Percentiles rank a stretch among this genome's conserved stretches.
Conservation (phyloP, 805 yeast genomes). For the Starmerella riodocensis region DNA sequence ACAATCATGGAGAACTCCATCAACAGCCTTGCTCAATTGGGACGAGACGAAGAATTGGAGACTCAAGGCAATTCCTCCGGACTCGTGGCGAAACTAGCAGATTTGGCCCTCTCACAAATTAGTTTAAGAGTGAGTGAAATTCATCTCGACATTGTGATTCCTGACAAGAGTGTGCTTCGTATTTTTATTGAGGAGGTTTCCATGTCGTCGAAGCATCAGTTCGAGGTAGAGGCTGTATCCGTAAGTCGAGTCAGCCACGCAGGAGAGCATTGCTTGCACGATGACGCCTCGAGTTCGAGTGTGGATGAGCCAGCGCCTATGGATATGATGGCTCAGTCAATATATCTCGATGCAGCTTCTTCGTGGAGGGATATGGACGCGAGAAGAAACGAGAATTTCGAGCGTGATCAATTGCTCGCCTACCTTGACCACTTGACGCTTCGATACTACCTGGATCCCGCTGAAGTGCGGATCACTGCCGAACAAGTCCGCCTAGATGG, state of each 20-base stretch:
- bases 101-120: slow-evolving; percentile 28
- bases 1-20: slow-evolving; percentile 17
- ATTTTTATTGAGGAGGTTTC: slow-evolving; percentile 6
- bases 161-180: neutral
- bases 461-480: slow-evolving; percentile 2
- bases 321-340: slow-evolving; percentile 2
- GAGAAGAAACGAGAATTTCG: no score
- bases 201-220: slow-evolving; percentile 6
- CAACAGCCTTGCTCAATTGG: slow-evolving; percentile 11
- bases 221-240: slow-evolving; percentile 10
- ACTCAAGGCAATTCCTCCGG: neutral
- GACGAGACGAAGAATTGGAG: neutral
- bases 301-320: no score
- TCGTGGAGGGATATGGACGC: neutral
- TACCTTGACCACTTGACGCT: slow-evolving; percentile 7
- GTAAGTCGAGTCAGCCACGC: slow-evolving; percentile 1
- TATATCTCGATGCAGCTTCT: neutral
- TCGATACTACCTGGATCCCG: slow-evolving; percentile 5
- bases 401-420: slow-evolving; percentile 6
- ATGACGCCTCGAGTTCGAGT: no score
- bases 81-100: slow-evolving; percentile 27
- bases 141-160: neutral
- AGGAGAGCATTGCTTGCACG: no score
- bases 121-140: slow-evolving; percentile 16
- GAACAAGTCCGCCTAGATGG: slow-evolving; percentile 10